Percentiles rank a stretch among this genome's conserved stretches.
Evolutionary conservation across 768 basidiomycete genomes (phyloP).

Genomic region (Boletus sp.): DNA sequence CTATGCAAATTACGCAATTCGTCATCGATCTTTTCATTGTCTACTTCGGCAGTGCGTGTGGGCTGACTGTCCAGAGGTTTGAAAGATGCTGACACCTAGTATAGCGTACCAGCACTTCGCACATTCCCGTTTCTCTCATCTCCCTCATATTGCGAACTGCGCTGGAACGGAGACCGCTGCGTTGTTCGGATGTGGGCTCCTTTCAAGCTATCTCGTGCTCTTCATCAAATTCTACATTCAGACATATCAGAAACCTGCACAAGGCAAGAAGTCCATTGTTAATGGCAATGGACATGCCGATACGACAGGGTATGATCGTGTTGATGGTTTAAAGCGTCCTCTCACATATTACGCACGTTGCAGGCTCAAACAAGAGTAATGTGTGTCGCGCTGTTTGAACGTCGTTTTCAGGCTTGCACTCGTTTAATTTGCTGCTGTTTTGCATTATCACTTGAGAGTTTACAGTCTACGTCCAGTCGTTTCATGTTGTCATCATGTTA

Average conservation of each 20-base stretch:
- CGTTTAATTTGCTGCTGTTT: constrained; percentile 15
- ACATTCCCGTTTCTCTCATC: constrained; percentile 50
- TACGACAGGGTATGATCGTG: constrained; percentile 28
- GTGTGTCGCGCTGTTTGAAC: background rate
- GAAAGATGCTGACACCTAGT: constrained; percentile 6
- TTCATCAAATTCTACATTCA: constrained; percentile 95
- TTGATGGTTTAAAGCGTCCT: background rate
- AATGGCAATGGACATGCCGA: constrained; percentile 48
- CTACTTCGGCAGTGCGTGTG: constrained; percentile 88
- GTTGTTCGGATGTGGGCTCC: constrained; percentile 80
- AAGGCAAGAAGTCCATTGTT: constrained; percentile 29
- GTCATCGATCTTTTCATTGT: constrained; percentile 86
- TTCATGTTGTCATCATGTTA: constrained; percentile 15
- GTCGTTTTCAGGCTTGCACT: background rate
- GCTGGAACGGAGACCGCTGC: constrained; percentile 89
- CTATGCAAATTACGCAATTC: constrained; percentile 96
- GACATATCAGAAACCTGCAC: constrained; percentile 69
- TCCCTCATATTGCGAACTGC: constrained; percentile 80
- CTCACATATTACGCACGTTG: background rate
- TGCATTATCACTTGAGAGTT: background rate
- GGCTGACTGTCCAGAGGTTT: background rate
- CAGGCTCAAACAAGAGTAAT: constrained; percentile 37
- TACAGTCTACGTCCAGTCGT: constrained; percentile 14
- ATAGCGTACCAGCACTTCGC: constrained; percentile 81
- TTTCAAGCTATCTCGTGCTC: constrained; percentile 87